phyloP scores from a whole-genome alignment of 768 basidiomycete genomes.

The Multifurca ochricompacta region DNA sequence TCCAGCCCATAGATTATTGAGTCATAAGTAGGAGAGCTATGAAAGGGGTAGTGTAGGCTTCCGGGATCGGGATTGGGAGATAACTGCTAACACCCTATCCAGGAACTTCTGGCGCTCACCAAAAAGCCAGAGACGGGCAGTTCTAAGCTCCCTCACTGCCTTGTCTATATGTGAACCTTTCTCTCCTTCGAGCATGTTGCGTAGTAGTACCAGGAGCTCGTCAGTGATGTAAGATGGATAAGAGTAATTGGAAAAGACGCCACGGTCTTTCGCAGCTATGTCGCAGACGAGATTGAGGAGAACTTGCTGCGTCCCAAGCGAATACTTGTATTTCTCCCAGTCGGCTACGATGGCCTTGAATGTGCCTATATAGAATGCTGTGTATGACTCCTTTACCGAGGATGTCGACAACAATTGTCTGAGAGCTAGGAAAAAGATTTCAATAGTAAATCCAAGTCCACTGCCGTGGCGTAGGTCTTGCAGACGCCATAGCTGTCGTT shows the following conservation, averaged over 20 bases:
- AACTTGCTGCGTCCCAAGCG: not conserved
- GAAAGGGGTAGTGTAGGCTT: too few species aligned
- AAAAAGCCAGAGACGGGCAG: not conserved
- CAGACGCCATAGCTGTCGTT: not conserved
- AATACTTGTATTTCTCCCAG: not conserved
- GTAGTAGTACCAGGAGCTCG: not conserved
- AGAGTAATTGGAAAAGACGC: not conserved
- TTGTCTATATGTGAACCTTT: not conserved
- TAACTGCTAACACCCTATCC: not conserved
- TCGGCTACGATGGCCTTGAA: not conserved
- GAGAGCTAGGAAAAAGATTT: conserved; percentile 1
- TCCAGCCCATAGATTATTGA: too few species aligned
- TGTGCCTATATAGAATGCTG: not conserved
- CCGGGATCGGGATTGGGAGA: too few species aligned
- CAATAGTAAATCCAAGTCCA: not conserved
- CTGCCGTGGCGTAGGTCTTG: not conserved
- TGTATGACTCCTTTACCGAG: not conserved
- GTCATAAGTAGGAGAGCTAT: too few species aligned
- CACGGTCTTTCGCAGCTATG: not conserved
- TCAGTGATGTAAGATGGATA: not conserved
- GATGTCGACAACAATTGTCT: not conserved
- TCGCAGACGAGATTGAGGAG: not conserved
- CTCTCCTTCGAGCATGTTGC: not conserved
- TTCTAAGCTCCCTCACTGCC: not conserved
- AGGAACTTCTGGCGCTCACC: not conserved